Base-by-base conservation (phyloP, 441 rosid species). In the Gossypium schwendimanii region DNA sequence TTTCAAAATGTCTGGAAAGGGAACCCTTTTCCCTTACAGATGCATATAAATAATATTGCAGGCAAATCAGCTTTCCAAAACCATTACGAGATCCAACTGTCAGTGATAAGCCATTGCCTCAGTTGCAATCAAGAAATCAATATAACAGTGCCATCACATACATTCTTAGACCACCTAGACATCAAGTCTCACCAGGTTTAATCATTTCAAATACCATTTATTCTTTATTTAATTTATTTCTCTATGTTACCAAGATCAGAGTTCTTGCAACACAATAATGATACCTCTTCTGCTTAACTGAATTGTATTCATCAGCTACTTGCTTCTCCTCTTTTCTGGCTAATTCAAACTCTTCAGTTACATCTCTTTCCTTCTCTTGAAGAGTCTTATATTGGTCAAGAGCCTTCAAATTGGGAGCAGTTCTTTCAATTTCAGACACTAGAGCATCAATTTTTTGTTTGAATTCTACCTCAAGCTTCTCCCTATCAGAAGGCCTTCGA, bases 401-500 rank as follows among this genome's bases (percentile, higher is more conserved):
- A 21, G 99, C 97, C 90, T 92, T 96, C 87, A 96, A 76, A 83
- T 93, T 91, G 26, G 98, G 99, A 73, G 98, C 97, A 45, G 94
- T 91, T 83, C 82, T 91, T 79, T 96, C 97, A 73, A 96, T 89
- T 79, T 91, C 97, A 44, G 89, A 83, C 57, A 76, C 67, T 59
- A 90, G 63, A 26, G 86, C 83, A 78, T 93, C 97, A 78, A 93
- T 87, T 79, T 89, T 93, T 75, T 89, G 92, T 77, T 84, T 89
- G 77, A 90, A 93, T 70, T 96, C 96, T 6, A 68, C 79, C 73
- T 90, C 99, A 78, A 85, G 57, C 76, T 91, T 96, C 77, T 91
- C 97, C 58, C 99, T 80, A 70, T 87, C 90, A 79, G 96, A 83
- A 76, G 92, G 80, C 75, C 94, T 84, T 83, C 75, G 84, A 50